Conservation (phyloP, 169 alveolate genomes). For the Plasmodium berghei region DNA sequence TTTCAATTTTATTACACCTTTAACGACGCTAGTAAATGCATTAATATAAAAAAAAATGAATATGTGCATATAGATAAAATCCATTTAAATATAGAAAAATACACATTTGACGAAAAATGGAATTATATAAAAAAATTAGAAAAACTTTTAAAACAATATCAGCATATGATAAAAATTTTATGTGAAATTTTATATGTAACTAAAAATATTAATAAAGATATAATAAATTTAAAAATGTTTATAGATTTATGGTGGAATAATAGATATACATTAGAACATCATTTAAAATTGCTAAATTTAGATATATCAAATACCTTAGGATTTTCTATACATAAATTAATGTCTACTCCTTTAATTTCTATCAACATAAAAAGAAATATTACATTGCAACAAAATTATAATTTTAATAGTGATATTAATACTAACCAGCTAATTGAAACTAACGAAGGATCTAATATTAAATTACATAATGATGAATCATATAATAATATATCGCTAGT, state of each 20-base stretch:
- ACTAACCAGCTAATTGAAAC: neutral
- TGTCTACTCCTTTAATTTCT: slow-evolving; percentile 60
- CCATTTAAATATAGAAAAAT: slow-evolving; percentile 66
- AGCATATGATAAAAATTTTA: slow-evolving; percentile 72
- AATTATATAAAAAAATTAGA: slow-evolving; percentile 72
- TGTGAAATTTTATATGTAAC: slow-evolving; percentile 74
- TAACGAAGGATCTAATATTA: slow-evolving; percentile 3
- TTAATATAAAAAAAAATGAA: slow-evolving; percentile 36
- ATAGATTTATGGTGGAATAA: slow-evolving; percentile 77
- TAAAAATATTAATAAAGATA: slow-evolving; percentile 40
- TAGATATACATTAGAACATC: slow-evolving; percentile 73
- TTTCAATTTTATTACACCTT: slow-evolving; percentile 1
- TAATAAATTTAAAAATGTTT: slow-evolving; percentile 39
- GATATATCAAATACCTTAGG: slow-evolving; percentile 68
- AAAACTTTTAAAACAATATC: slow-evolving; percentile 69
- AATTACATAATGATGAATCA: neutral
- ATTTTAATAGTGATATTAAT: neutral
- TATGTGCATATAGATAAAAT: slow-evolving; percentile 73
- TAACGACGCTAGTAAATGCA: slow-evolving; percentile 21
- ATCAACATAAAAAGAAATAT: slow-evolving; percentile 19
- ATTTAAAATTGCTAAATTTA: slow-evolving; percentile 56
- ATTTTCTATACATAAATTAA: slow-evolving; percentile 69
- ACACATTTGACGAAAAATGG: slow-evolving; percentile 56
- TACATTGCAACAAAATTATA: neutral
- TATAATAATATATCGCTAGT: slow-evolving; percentile 36